phyloP scores from a whole-genome alignment of 108 stramenopile genomes.

The Cyclotella cryptica region DNA sequence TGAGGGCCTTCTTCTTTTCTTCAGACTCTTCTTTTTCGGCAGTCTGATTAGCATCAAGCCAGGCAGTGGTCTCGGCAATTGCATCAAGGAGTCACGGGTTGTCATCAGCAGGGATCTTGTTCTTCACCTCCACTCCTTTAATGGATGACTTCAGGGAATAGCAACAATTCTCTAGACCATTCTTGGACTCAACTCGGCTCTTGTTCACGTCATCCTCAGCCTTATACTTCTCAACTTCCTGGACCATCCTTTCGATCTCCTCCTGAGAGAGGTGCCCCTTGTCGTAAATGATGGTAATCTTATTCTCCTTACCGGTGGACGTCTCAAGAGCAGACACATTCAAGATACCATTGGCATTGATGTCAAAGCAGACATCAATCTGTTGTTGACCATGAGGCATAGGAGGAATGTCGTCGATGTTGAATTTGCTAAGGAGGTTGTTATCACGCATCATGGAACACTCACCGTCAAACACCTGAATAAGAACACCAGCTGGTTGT shows the following conservation, averaged over 20 bases:
- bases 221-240: constrained; percentile 98
- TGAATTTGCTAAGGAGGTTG: constrained; percentile 99
- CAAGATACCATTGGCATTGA: constrained; percentile 89
- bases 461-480: constrained; percentile 99
- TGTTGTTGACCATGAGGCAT: constrained; percentile 99
- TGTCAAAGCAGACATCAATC: constrained; percentile 99
- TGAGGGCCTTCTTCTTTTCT: constrained; percentile 97
- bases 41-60: constrained; percentile 93
- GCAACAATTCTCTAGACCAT: constrained; percentile 96
- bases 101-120: constrained; percentile 84
- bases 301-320: constrained; percentile 99
- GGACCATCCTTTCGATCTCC: constrained; percentile 99
- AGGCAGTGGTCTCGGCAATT: constrained; percentile 92
- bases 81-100: constrained; percentile 82
- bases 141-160: constrained; percentile 95
- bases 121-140: constrained; percentile 85
- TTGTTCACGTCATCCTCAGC: constrained; percentile 97
- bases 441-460: constrained; percentile 99
- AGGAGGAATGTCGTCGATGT: constrained; percentile 97
- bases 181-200: constrained; percentile 96
- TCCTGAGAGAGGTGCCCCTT: constrained; percentile 98
- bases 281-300: constrained; percentile 99
- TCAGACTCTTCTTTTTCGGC: constrained; percentile 99
- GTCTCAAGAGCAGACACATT: constrained; percentile 98
- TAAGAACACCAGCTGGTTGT: constrained; percentile 99